Evolutionary conservation across 371 early-diverging fungal genomes (phyloP), one percentile per base, ranked within the genome.

Genomic region (Mucor lusitanicus): DNA sequence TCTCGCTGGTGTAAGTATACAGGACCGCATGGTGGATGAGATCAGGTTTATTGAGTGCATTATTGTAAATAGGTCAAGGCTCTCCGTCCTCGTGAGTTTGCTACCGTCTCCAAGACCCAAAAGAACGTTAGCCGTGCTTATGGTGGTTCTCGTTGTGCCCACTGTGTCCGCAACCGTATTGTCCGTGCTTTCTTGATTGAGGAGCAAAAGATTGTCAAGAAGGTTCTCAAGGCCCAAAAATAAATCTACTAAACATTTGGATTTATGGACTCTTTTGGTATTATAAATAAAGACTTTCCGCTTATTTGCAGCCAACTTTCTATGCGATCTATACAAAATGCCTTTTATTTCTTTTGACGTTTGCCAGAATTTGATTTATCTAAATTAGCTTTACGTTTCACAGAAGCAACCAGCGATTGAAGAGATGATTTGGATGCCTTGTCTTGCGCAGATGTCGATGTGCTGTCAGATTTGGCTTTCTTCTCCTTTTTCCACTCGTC

Each of bases 121-220:
- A 97, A 97, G 95, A 81, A 82, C 78, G 97, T 99, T 75, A 88
- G 87, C 84, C 95, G 99, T 78, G 95, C 97, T 67, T 99, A 99
- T 83, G 99, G 99, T 86, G 98, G 98, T 65, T 92, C 92, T 73
- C 95, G 96, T 70, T 98, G 97, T 86, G 89, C 88, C 72, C 77
- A 80, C 83, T 97, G 98, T 86, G 98, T 98, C 65, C 92, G 97
- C 80, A 88, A 88, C 80, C 92, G 95, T 73, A 96, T 98, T 85
- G 94, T 98, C 75, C 96, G 99, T 74, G 96, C 98, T 75, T 98
- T 98, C 94, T 89, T 98, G 79, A 94, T 98, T 70, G 99, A 98
- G 88, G 99, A 98, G 88, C 98, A 97, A 88, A 97, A 97, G 95
- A 97, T 98, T 76, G 97, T 97, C 84, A 97, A 97, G 95, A 95